Conservation (phyloP, 1,284 basidiomycete species). For the Austroboletus rostrupii region DNA sequence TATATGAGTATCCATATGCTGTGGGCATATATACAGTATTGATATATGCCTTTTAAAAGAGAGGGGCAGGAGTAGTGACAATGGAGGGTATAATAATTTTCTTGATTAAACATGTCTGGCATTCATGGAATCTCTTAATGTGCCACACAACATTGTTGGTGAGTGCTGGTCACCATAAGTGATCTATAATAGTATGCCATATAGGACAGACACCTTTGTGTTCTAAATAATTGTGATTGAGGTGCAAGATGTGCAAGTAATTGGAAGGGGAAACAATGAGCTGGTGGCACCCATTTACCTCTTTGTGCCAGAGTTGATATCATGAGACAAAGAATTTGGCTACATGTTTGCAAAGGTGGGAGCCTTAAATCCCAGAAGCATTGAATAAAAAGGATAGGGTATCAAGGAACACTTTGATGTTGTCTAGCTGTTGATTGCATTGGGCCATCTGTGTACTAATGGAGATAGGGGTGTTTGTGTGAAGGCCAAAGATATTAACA, state of each 20-base stretch:
- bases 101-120: background rate
- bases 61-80: conserved; percentile 14
- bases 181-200: background rate
- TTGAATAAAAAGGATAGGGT: no score
- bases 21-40: conserved; percentile 2
- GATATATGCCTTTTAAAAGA: conserved; percentile 2
- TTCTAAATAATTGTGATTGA: background rate
- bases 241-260: background rate
- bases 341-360: background rate
- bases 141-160: background rate
- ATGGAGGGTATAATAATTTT: background rate
- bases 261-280: background rate
- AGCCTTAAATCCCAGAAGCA: no score
- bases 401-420: no score
- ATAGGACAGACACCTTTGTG: conserved; percentile 1
- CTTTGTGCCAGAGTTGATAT: background rate
- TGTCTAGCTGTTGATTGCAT: no score
- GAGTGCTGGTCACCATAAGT: conserved; percentile 1
- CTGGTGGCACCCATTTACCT: background rate
- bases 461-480: no score
- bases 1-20: background rate
- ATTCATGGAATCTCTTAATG: conserved; percentile 6
- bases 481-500: no score
- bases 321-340: background rate
- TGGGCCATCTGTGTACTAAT: no score